phyloP scores from a whole-genome alignment of 2,329 filamentous ascomycete species.

The Botrytis deweyae region DNA sequence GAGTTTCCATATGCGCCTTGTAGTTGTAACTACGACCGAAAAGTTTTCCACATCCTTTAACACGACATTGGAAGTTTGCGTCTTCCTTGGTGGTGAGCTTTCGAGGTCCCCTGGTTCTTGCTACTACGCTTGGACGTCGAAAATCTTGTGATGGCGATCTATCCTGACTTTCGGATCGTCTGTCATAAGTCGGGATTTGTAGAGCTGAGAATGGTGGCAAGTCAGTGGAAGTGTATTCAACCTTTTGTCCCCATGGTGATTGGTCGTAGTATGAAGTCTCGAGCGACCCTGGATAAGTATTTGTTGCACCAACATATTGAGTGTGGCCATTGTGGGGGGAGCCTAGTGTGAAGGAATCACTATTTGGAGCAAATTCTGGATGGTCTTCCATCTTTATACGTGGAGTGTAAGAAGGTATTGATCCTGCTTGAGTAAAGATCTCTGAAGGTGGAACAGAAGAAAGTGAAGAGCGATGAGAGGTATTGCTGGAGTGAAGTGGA shows the following conservation, averaged over 20 bases:
- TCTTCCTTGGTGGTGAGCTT: conserved; percentile 65
- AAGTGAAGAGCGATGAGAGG: conserved; percentile 40
- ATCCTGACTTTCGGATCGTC: conserved; percentile 35
- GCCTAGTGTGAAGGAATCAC: conserved; percentile 33
- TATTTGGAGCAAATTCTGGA: conserved; percentile 31
- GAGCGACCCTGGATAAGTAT: conserved; percentile 35
- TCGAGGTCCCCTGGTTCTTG: conserved; percentile 42
- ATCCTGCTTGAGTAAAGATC: conserved; percentile 37
- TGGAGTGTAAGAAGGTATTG: conserved; percentile 36
- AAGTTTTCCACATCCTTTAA: conserved; percentile 69
- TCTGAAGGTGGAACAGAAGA: conserved; percentile 39
- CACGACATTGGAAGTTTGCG: conserved; percentile 68
- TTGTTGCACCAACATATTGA: conserved; percentile 29
- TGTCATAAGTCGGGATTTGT: conserved; percentile 34
- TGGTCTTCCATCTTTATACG: conserved; percentile 40
- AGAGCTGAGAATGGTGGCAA: conserved; percentile 35
- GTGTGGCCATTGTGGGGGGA: conserved; percentile 33
- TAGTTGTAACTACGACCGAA: conserved; percentile 86
- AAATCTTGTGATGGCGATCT: conserved; percentile 25
- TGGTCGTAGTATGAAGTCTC: conserved; percentile 37
- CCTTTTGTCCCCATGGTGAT: conserved; percentile 31
- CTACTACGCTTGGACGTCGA: conserved; percentile 29
- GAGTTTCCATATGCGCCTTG: conserved; percentile 81
- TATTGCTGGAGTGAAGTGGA: conserved; percentile 36
- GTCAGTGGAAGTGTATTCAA: conserved; percentile 34